These are phyloP conservation scores for Fusarium udum DNA, from an alignment of 2,329 filamentous ascomycete genomes.

Conservation along the genomic window DNA sequence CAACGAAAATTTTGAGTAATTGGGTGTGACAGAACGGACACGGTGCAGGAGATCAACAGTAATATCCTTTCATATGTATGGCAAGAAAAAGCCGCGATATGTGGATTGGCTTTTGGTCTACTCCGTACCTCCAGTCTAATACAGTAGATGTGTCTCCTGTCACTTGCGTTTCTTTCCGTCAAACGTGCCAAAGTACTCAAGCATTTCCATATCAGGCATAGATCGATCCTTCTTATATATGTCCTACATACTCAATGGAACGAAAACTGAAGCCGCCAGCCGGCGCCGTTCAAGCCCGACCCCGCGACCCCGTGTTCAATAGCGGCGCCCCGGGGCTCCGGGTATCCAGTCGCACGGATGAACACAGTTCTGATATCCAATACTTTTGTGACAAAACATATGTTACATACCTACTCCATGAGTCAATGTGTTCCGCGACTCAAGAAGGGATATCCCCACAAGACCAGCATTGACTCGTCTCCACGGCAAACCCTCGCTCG, in stretches of 20 bases:
- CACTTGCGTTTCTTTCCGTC: constrained; percentile 2
- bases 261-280: constrained; percentile 11
- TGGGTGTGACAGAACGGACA: constrained; percentile 13
- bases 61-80: neutral
- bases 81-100: constrained; percentile 2
- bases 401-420: constrained; percentile 7
- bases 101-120: neutral
- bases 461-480: constrained; percentile 6
- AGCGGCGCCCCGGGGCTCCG: constrained; percentile 22
- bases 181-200: constrained; percentile 2
- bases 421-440: constrained; percentile 24
- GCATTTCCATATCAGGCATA: constrained; percentile 8
- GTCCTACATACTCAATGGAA: neutral
- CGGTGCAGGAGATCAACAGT: constrained; percentile 25
- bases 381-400: constrained; percentile 3
- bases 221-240: constrained; percentile 7
- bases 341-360: constrained; percentile 11
- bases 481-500: constrained; percentile 15
- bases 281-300: constrained; percentile 31
- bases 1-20: constrained; percentile 1
- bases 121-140: neutral
- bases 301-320: constrained; percentile 14
- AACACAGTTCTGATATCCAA: constrained; percentile 6
- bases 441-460: neutral
- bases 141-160: constrained; percentile 1